Evolutionary conservation across 768 basidiomycete species (phyloP).

Genomic region (Podaxis mareebaensis): DNA sequence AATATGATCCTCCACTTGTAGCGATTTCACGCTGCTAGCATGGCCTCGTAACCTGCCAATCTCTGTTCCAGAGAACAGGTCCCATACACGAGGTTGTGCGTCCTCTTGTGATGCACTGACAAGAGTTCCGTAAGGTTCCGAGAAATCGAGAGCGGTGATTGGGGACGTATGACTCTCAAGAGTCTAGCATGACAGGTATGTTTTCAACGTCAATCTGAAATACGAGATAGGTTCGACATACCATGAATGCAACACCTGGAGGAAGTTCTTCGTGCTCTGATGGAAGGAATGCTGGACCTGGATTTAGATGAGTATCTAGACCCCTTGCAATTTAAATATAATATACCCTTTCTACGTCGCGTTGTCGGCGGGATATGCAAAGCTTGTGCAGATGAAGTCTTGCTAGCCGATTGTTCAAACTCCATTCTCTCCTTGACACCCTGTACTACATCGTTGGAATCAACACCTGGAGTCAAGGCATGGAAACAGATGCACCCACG

Average conservation of each 20-base stretch:
- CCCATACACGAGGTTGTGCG: slow-evolving; percentile 89
- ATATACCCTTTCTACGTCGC: slow-evolving; percentile 65
- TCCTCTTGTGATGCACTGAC: slow-evolving; percentile 89
- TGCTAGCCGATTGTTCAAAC: slow-evolving; percentile 43
- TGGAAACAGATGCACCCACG: slow-evolving; percentile 47
- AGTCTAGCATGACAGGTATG: slow-evolving; percentile 50
- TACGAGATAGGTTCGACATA: slow-evolving; percentile 29
- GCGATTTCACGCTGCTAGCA: slow-evolving; percentile 75
- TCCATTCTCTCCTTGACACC: slow-evolving; percentile 85
- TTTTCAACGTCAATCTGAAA: background rate
- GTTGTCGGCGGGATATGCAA: slow-evolving; percentile 58
- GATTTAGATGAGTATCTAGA: background rate
- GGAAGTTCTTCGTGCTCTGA: slow-evolving; percentile 97
- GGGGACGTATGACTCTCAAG: slow-evolving; percentile 79
- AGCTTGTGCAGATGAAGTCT: slow-evolving; percentile 23
- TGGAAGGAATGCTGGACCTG: slow-evolving; percentile 93
- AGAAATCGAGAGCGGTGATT: slow-evolving; percentile 89
- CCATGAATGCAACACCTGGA: slow-evolving; percentile 96
- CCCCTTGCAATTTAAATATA: slow-evolving; percentile 3
- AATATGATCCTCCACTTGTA: slow-evolving; percentile 91
- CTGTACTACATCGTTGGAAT: slow-evolving; percentile 58
- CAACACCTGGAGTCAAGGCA: background rate
- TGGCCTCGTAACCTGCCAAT: slow-evolving; percentile 86
- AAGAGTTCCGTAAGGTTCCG: slow-evolving; percentile 93
- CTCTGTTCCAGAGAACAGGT: slow-evolving; percentile 86